Evolutionary conservation across 768 basidiomycete genomes (phyloP), one percentile per base, ranked within the genome.

Genomic region (Aureoboletus auriporus): DNA sequence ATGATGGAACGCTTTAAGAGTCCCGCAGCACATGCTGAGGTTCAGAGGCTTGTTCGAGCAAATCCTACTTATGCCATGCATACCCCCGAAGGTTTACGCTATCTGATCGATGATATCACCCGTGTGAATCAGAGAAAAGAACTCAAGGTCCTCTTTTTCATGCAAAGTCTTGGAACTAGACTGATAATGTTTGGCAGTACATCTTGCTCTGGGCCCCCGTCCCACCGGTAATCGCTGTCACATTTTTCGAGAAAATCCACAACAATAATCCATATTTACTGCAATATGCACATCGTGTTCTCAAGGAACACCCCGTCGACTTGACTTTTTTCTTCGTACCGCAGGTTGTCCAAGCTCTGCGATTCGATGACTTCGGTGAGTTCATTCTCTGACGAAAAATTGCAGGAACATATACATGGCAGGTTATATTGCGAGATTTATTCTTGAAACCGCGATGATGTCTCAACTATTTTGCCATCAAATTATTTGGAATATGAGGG

Each of bases 401-500:
- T 16, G 23, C 43, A 23, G 38, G 46, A 39, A 41, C 3, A 27
- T 38, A 49, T 31, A 7, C 7, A 41, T 13, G 28, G 3, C 53
- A 94, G 95, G 91, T 14, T 98, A 98, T 68, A 92, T 98, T 27
- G 81, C 87, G 49, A 83, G 84, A 17, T 99, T 97, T 76, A 91
- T 98, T 57, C 93, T 93, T 55, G 94, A 98, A 71, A 96, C 94
- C 0, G 87, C 95, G 7, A 95, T 91, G 70, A 92, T 98, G 44
- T 98, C 95, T 2, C 94, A 95, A 64, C 69, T 93, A 20, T 99
- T 99, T 73, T 99, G 96, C 63, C 96, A 99, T 64, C 96, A 99
- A 71, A 98, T 98, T 54, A 91, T 99, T 53, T 99, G 96, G 96
- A 99, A 98, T 66, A 98, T 98, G 96, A 95, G 95, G 61, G 96